Evolutionary conservation across 306 rosid species (phyloP).

Genomic region (Lathyrus sativus): DNA sequence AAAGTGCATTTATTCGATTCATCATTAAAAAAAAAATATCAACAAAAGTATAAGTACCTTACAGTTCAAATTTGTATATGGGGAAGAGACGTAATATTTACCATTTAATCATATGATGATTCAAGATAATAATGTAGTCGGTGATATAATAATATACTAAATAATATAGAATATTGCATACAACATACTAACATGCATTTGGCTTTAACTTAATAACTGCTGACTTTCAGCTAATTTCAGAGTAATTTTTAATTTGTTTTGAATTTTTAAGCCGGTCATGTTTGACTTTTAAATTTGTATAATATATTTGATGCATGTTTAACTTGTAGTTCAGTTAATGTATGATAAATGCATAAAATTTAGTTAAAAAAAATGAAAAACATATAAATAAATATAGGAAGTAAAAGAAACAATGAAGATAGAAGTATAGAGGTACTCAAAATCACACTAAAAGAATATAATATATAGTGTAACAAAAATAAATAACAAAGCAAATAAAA

Average conservation of each 20-base stretch:
- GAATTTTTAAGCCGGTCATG: neutral
- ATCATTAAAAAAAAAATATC: neutral
- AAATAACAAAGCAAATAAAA: no score
- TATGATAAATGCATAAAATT: neutral
- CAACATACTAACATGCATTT: slow-evolving; percentile 32
- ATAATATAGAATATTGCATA: neutral
- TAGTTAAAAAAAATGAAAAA: no score
- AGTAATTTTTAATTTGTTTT: neutral
- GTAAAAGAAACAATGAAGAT: no score
- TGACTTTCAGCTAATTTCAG: slow-evolving; percentile 25
- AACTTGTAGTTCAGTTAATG: neutral
- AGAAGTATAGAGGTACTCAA: no score
- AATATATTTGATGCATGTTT: slow-evolving; percentile 7
- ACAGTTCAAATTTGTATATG: slow-evolving; percentile 20
- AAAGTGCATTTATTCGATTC: slow-evolving; percentile 20
- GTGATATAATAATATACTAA: neutral
- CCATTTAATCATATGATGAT: neutral
- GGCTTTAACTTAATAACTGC: neutral
- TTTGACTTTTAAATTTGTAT: slow-evolving; percentile 24
- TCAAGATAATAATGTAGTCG: neutral
- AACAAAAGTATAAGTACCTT: slow-evolving; percentile 13
- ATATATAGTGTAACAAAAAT: no score
- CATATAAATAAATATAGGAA: no score
- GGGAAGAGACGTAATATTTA: neutral
- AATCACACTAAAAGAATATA: no score